Base-by-base conservation (phyloP, 768 basidiomycete genomes). In the Hysterangium stoloniferum region DNA sequence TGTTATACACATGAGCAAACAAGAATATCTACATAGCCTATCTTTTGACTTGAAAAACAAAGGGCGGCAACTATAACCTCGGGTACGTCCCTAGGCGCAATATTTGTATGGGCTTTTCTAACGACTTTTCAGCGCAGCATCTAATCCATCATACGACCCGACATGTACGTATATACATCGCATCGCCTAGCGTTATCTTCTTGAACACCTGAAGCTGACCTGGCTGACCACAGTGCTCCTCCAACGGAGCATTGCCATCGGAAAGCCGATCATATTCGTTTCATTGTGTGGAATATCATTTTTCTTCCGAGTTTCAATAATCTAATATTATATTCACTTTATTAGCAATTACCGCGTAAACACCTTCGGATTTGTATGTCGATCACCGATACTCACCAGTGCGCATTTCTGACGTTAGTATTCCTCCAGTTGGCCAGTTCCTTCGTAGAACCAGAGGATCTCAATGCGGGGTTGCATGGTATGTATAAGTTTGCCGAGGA, bases 11-110 rank as follows among this genome's bases (percentile, higher is more conserved):
- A n/a, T n/a, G n/a, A n/a, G n/a, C n/a, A n/a, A n/a, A n/a, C 45
- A 22, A 5, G 46, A 44, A 19, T 46, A 31, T 58, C 17, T 15
- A 8, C 17, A 44, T 34, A 11, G 9, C 33, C 27, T 2, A 40
- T 15, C 3, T 4, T 44, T 13, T 22, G 12, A 13, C 38, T 6
- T 44, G 13, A 19, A 15, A 9, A 13, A 17, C 35, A 25, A 40
- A 79, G 77, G 77, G 76, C 28, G 77, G 78, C 15, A 71, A 69
- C 31, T 78, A 63, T 51, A 79, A 68, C 17, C 50, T 56, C 4
- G 70, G 71, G 75, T 76, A 47, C 15, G 59, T 69, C 37, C 66
- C 65, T 70, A 64, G 13, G 9, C 45, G 15, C 15, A 9, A 24
- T 42, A 12, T 22, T n/a, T n/a, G n/a, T n/a, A n/a, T n/a, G n/a